phyloP scores from a whole-genome alignment of 2,329 filamentous ascomycete genomes.

The Karstenula rhodostoma region DNA sequence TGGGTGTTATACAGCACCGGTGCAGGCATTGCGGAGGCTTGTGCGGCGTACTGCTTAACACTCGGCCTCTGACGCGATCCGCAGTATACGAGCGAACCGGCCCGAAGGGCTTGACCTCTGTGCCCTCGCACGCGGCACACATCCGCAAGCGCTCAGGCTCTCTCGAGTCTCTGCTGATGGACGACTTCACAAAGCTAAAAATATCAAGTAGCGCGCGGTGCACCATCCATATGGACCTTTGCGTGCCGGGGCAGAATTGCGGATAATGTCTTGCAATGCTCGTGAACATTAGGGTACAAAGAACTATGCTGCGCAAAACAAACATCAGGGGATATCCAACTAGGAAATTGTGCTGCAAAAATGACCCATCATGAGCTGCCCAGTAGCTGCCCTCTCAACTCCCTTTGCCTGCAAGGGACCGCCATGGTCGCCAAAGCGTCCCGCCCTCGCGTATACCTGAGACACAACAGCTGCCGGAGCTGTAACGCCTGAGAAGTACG shows the following conservation, averaged over 20 bases:
- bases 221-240: slow-evolving; percentile 11
- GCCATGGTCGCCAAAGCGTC: slow-evolving; percentile 24
- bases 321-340: not conserved
- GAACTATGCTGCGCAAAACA: not conserved
- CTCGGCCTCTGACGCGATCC: slow-evolving; percentile 6
- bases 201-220: slow-evolving; percentile 9
- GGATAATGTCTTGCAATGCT: not conserved
- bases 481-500: slow-evolving; percentile 13
- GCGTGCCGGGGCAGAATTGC: slow-evolving; percentile 19
- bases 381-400: slow-evolving; percentile 26
- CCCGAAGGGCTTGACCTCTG: slow-evolving; percentile 13
- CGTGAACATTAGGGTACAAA: not conserved
- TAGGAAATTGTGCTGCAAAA: not conserved
- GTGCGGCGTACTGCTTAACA: slow-evolving; percentile 11
- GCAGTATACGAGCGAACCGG: slow-evolving; percentile 13
- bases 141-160: slow-evolving; percentile 27
- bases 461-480: slow-evolving; percentile 24
- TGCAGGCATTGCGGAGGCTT: slow-evolving; percentile 8
- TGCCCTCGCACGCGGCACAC: slow-evolving; percentile 20
- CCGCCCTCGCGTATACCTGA: slow-evolving; percentile 15
- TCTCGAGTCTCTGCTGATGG: slow-evolving; percentile 3
- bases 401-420: slow-evolving; percentile 23
- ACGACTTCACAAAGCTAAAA: slow-evolving; percentile 14
- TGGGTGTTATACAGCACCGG: not conserved
- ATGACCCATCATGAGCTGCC: slow-evolving; percentile 18